Base-by-base conservation (phyloP, 495 filamentous ascomycete genomes). In the Penicillium daleae region DNA sequence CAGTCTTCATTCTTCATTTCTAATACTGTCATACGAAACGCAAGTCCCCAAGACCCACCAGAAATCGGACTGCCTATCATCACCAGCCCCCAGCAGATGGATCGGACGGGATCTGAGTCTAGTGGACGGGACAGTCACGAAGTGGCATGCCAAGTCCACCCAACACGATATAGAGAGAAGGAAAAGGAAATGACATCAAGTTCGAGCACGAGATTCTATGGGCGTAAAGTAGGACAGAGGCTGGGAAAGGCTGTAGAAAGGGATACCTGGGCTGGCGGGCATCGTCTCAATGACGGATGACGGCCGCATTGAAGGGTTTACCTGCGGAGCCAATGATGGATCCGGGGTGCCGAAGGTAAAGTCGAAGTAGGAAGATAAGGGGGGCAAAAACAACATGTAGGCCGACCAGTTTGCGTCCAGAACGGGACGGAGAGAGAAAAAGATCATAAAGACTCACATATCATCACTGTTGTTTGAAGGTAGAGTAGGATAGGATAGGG, bases 401-500 rank as follows among this genome's bases (percentile, higher is more conserved):
- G 55, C 70, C 64, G 56, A 56, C 64, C 67, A 50, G 40, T 59
- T 58, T 50, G 46, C 62, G 32, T 53, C 59, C 59, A 33, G 29
- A 51, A 62, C 61, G 29, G 57, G 50, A 59, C 59, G 8, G 29
- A 39, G 63, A 24, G 32, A 53, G 61, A 13, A 52, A 59, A 66
- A 58, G 68, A 71, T 74, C 64, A 62, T 70, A 63, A 66, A 57
- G 49, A 62, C 62, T 66, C 64, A 22, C 54, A 62, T 56, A 59
- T 65, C 53, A 62, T 56, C 40, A 56, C 53, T 15, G 35, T 54
- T 56, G 24, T 39, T 42, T 27, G 21, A 13, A 15, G 39, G 35
- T 19, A n/a, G 27, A 35, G 31, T 56, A 42, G 10, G n/a, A 17
- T 42, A 42, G 24, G 51, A 31, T 56, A 27, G 32, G 35, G 31